Conservation (phyloP, 345 rosid species). For the Aquilaria yunnanensis region DNA sequence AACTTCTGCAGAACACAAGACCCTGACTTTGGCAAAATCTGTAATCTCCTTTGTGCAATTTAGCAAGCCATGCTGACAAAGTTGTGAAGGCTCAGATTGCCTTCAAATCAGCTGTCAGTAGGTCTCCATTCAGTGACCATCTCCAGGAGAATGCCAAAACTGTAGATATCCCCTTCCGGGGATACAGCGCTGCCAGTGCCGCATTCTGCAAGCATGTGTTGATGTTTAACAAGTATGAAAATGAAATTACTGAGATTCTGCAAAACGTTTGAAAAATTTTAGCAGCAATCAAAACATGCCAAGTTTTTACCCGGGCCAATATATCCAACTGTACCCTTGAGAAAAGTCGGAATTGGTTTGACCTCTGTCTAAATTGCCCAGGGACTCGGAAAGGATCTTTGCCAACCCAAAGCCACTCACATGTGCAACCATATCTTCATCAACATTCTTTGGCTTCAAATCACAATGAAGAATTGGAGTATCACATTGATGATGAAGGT, state of each 20-base stretch:
- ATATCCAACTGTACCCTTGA: constrained; percentile 19
- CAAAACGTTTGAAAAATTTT: too few relatives aligned
- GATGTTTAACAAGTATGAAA: too few relatives aligned
- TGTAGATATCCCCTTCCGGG: constrained; percentile 17
- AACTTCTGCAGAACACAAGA: constrained; percentile 1
- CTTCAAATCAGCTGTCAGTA: constrained; percentile 2
- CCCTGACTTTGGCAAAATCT: background rate
- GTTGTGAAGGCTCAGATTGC: background rate
- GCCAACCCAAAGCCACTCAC: constrained; percentile 25
- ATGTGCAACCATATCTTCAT: constrained; percentile 20
- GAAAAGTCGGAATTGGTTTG: constrained; percentile 5
- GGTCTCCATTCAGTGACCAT: constrained; percentile 20
- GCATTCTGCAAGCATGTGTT: constrained; percentile 8
- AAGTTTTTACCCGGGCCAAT: constrained; percentile 14
- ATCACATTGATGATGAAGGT: constrained; percentile 18
- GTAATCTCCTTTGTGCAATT: too few relatives aligned
- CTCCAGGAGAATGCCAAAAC: constrained; percentile 23
- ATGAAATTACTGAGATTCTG: too few relatives aligned
- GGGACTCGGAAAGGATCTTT: constrained; percentile 3
- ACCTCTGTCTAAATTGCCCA: background rate
- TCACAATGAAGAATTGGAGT: constrained; percentile 18
- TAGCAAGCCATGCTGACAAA: too few relatives aligned
- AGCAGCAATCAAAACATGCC: too few relatives aligned
- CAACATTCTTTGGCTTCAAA: constrained; percentile 22
- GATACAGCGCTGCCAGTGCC: constrained; percentile 18